Evolutionary conservation across 805 yeast genomes (phyloP), one percentile per base, ranked within the genome.

Genomic region (Wickerhamiella azymoides): DNA sequence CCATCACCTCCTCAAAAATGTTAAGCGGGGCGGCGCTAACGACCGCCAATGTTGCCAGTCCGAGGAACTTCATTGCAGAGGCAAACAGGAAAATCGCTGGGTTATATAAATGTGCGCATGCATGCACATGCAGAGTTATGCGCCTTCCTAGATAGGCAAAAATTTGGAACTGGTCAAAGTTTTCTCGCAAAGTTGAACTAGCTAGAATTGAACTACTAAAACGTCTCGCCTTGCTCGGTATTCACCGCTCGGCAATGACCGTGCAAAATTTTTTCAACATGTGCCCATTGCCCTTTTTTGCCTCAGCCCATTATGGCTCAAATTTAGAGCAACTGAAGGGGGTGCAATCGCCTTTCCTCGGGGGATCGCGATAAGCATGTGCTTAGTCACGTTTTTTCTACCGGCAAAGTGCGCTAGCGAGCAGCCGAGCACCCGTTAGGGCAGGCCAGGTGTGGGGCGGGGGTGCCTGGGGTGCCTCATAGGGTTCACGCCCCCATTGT

Each of bases 1-100:
- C 39, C 7, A 40, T 7, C n/a, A 35, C 18, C 9, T 35, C 26
- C n/a, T 39, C 45, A 27, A 40, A 16, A 4, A 35, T 2, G 9
- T 21, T 33, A 40, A 40, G 39, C 32, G 36, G 43, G 13, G 43
- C 1, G 76, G 56, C 14, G 70, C 57, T 9, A 55, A 43, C 27
- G 54, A 43, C 21, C 50, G 52, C 5, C 40, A 39, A 36, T 44
- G 46, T 10, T 16, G 27, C 53, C 46, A 30, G 60, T 57, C 28
- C 38, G 21, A 40, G 25, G 11, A 40, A 33, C 38, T 40, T 40
- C 44, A 40, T 40, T 17, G 33, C 16, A 13, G 16, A 3, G 7
- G 8, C 2, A 13, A n/a, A 5, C 8, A 13, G 33, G 9, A 8
- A 11, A n/a, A 8, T 3, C 8, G 14, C 16, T 11, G 33, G 8